Evolutionary conservation across 192 early-diverging fungal genomes (phyloP), one percentile per base, ranked within the genome.

Genomic region (Bifiguratus adelaidae): DNA sequence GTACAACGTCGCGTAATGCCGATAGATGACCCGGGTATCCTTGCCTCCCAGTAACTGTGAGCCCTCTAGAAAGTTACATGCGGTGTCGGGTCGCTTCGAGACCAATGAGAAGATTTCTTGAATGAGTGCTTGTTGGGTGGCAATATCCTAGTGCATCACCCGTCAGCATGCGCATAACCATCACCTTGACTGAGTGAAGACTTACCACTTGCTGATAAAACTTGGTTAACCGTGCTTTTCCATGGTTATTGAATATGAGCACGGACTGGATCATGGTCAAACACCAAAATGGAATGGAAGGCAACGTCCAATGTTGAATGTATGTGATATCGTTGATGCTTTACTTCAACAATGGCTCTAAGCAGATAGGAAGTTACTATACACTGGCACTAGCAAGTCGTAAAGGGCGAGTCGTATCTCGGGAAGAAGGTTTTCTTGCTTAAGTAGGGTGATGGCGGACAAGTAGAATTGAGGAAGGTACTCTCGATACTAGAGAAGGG

Each of bases 161-260:
- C 11, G 11, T 9, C 28, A 47, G 41, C 15, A 20, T 48, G 3
- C 15, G 15, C 18, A 21, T 15, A 52, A n/a, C 16, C 25, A n/a
- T 33, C n/a, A 9, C 19, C 30, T 33, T 16, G 3, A 23, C 24
- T 22, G 33, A 50, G 18, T 6, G 19, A 19, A 30, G 18, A 41
- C 63, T 55, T 76, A 86, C 87, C 33, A 95, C 72, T 47, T 91
- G 89, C 57, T 90, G 81, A 63, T 97, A 99, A 70, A 91, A 94
- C 56, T 91, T 84, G 55, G 91, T 81, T 19, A 96, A 60, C 50
- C 95, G 80, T 30, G 95, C 88, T 56, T 93, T 96, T 43, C 95
- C 95, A 52, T 88, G 81, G 60, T 91, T 95, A 70, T 99, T 99
- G 69, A 99, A 97, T 63, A 97, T 97, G 52, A 95, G 80, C n/a